A percentile compares a stretch with the other conserved stretches of the same genome.
Evolutionary conservation across 1,284 basidiomycete genomes (phyloP).

Genomic region (Anthracocystis setariae): DNA sequence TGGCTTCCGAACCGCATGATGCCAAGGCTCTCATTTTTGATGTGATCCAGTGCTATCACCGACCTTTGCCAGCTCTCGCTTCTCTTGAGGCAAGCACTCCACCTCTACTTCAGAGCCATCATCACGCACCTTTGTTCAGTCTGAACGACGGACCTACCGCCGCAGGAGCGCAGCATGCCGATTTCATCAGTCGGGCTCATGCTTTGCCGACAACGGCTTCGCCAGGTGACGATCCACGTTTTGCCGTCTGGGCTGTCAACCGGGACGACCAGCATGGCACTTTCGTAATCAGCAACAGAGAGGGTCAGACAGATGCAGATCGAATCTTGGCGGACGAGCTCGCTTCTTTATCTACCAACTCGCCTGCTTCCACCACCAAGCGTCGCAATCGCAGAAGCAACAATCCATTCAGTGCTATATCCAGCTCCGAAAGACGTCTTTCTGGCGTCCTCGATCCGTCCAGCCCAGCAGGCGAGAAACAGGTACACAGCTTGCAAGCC

Average conservation of each 20-base stretch:
- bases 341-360: conserved; percentile 10
- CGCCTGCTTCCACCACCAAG: conserved; percentile 16
- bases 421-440: conserved; percentile 3
- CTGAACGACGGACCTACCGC: not conserved
- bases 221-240: conserved; percentile 59
- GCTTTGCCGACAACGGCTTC: conserved; percentile 39
- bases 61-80: conserved; percentile 3
- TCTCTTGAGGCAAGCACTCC: not conserved
- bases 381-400: conserved; percentile 30
- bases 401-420: conserved; percentile 12
- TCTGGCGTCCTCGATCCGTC: not conserved
- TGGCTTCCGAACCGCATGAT: not conserved
- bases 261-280: conserved; percentile 28
- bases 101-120: not conserved
- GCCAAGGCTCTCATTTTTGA: conserved; percentile 46
- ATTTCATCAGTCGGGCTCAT: conserved; percentile 38
- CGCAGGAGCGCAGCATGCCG: conserved; percentile 5
- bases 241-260: conserved; percentile 57
- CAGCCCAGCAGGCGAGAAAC: conserved; percentile 16
- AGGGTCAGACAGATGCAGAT: conserved; percentile 23
- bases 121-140: conserved; percentile 1
- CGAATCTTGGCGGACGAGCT: conserved; percentile 6
- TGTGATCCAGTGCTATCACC: conserved; percentile 50
- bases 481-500: not conserved
- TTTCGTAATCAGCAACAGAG: conserved; percentile 36